Evolutionary conservation across 2,329 filamentous ascomycete species (phyloP), one percentile per base, ranked within the genome.

Genomic region (Beauveria caledonica): DNA sequence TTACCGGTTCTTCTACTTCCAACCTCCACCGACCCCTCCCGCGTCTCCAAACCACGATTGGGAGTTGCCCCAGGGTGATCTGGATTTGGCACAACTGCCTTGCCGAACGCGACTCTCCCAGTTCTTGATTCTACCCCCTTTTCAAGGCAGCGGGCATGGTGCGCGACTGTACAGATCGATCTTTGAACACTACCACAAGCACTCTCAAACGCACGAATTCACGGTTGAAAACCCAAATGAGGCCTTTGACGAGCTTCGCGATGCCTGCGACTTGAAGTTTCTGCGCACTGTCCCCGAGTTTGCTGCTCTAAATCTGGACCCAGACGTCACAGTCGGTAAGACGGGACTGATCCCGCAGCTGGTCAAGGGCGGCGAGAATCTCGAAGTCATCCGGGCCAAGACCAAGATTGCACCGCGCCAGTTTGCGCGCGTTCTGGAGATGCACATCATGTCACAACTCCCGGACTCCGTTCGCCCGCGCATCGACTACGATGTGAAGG

Each of bases 171-270:
- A 97, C 78, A 85, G 86, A 62, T 80, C 86, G 53, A 90, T 97
- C 65, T 93, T 91, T 69, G 75, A 81, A 8, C 76, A 86, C 65
- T 88, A 90, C 64, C 80, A 88, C 61, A 78, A 83, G 39, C 83
- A 88, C 60, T 72, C 82, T 0, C 86, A 87, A 62, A 88, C 92
- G 8, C 80, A 85, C 59, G 93, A 97, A 70, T 83, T 99, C 68
- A 95, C 92, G 0, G 87, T 99, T 6, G 94, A 99, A 74, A 93
- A 97, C 63, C 95, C 94, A 0, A 97, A 90, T 68, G 89, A 93
- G 69, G 85, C 82, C 1, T 95, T 95, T 66, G 89, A 94, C 68
- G 85, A 90, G 62, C 78, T 95, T 67, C 84, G 90, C 65, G 90
- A 94, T 69, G 77, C 87, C 56, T 86, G 85, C 66, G 90, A 95